Evolutionary conservation across 345 rosid species (phyloP).

Genomic region (Pistacia vera): DNA sequence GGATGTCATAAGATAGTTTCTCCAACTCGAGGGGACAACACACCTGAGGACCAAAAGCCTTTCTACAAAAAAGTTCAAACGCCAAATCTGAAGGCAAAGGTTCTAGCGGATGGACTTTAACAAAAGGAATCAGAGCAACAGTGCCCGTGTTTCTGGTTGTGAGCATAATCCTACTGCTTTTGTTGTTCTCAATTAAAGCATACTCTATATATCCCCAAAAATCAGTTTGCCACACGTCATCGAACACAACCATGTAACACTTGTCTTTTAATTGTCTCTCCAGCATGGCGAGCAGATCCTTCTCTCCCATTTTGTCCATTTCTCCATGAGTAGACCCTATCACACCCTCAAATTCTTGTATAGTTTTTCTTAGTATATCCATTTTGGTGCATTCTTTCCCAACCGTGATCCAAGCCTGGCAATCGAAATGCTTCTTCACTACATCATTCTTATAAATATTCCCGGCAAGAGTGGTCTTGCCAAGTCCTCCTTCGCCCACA

Average conservation of each 20-base stretch:
- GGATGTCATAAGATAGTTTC: slow-evolving; percentile 1
- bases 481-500: slow-evolving; percentile 19
- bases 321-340: not conserved
- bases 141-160: slow-evolving; percentile 15
- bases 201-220: slow-evolving; percentile 23
- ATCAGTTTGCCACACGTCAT: slow-evolving; percentile 20
- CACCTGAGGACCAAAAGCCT: not conserved
- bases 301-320: slow-evolving; percentile 1
- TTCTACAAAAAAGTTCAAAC: slow-evolving; percentile 17
- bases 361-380: not conserved
- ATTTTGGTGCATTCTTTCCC: slow-evolving; percentile 9
- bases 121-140: not conserved
- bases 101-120: slow-evolving; percentile 10
- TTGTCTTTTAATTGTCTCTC: slow-evolving; percentile 10
- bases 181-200: slow-evolving; percentile 19
- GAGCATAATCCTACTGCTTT: slow-evolving; percentile 13
- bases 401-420: slow-evolving; percentile 17
- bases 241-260: slow-evolving; percentile 24
- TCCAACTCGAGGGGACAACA: slow-evolving; percentile 14
- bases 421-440: not conserved
- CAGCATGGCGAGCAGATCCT: not conserved
- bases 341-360: not conserved
- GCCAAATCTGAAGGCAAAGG: slow-evolving; percentile 1
- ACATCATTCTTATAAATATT: not conserved
- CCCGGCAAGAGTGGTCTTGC: slow-evolving; percentile 24